These are phyloP conservation scores for Coemansia sp. DNA, from an alignment of 192 early-diverging fungal species.

Conservation along the genomic window DNA sequence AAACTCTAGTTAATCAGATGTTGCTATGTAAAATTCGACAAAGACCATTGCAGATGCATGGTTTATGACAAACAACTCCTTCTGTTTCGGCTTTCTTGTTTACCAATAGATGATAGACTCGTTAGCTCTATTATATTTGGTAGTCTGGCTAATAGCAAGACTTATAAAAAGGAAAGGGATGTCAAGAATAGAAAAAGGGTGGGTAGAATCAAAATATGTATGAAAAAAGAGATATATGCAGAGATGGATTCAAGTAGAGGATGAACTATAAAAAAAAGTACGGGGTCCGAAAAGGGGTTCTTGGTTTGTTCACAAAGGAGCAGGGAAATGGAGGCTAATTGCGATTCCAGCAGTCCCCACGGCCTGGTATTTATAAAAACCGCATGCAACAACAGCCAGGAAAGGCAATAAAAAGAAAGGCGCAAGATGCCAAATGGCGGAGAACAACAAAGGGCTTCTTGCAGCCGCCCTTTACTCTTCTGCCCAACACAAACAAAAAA, in stretches of 20 bases:
- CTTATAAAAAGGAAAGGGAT: no score
- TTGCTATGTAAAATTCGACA: no score
- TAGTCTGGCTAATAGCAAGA: background rate
- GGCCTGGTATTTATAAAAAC: conserved; percentile 7
- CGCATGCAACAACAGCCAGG: background rate
- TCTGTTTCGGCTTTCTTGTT: no score
- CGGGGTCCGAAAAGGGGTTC: background rate
- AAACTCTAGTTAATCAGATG: background rate
- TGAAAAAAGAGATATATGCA: background rate
- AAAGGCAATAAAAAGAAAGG: background rate
- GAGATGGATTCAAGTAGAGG: no score
- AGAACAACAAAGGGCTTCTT: conserved; percentile 6
- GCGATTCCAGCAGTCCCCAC: background rate
- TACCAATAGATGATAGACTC: no score
- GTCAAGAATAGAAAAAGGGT: no score
- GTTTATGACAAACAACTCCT: background rate
- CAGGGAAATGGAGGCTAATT: background rate
- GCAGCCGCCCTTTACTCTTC: background rate
- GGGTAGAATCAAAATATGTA: background rate
- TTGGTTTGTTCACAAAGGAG: background rate
- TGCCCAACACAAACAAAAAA: background rate
- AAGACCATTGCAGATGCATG: conserved; percentile 1
- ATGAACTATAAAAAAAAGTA: background rate
- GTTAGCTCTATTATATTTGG: background rate
- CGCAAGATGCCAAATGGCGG: background rate